A percentile compares a stretch with the other conserved stretches of the same genome.
These are phyloP conservation scores for Lolium multiflorum DNA, from an alignment of 176 grass and related monocot species.

Conservation along the genomic window DNA sequence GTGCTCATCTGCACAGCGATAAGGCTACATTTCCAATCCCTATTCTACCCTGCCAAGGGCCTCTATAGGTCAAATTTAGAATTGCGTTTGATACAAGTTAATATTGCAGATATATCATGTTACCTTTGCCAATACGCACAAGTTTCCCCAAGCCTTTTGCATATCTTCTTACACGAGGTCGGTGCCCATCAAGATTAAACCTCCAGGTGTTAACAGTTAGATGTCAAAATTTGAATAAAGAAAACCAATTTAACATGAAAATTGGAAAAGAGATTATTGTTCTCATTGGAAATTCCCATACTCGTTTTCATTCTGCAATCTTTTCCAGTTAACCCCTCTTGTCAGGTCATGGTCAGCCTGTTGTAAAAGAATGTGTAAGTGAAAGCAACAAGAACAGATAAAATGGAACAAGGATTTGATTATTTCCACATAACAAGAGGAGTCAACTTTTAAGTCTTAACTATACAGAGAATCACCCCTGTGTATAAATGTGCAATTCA, in stretches of 20 bases:
- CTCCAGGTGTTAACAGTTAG: constrained; percentile 52
- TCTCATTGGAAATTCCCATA: constrained; percentile 45
- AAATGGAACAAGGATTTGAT: constrained; percentile 33
- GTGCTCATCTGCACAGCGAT: neutral
- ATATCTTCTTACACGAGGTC: constrained; percentile 83
- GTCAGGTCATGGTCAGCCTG: constrained; percentile 80
- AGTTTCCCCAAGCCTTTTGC: constrained; percentile 83
- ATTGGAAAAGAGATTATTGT: constrained; percentile 7
- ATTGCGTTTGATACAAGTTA: neutral
- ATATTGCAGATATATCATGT: constrained; percentile 33
- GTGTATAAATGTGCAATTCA: constrained; percentile 25
- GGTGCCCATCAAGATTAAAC: constrained; percentile 89
- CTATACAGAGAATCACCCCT: neutral
- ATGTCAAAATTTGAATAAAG: constrained; percentile 22
- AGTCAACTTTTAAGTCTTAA: neutral
- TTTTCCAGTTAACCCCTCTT: constrained; percentile 57
- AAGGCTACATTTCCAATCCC: neutral
- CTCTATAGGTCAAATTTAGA: neutral
- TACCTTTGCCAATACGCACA: constrained; percentile 95
- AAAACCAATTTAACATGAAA: constrained; percentile 28
- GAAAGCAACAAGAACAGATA: constrained; percentile 27
- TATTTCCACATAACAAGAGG: neutral
- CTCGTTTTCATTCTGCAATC: constrained; percentile 75
- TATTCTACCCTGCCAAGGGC: constrained; percentile 8
- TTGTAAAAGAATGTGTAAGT: constrained; percentile 38